Evolutionary conservation across 345 rosid genomes (phyloP).

Genomic region (Hibiscus trionum): DNA sequence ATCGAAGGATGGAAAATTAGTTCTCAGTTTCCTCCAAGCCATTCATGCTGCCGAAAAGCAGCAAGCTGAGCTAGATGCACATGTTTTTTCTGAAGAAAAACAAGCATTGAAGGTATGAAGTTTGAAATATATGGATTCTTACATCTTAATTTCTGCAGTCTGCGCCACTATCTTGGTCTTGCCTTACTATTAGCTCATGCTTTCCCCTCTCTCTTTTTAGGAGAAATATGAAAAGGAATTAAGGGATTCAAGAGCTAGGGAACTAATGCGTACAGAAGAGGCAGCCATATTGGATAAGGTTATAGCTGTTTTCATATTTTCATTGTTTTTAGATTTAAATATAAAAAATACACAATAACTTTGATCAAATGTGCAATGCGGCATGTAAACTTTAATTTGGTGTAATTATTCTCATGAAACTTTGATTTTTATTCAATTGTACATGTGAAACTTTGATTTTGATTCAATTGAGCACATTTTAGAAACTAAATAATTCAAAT

Average conservation of each 20-base stretch:
- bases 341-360: too few species aligned
- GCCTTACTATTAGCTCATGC: background rate
- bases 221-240: conserved; percentile 84
- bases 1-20: conserved; percentile 64
- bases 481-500: too few species aligned
- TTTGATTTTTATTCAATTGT: too few species aligned
- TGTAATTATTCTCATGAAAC: too few species aligned
- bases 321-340: background rate
- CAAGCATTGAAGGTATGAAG: conserved; percentile 59
- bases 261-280: conserved; percentile 91
- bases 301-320: conserved; percentile 10
- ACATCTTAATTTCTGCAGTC: conserved; percentile 2
- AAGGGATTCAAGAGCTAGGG: conserved; percentile 85
- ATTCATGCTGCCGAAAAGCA: conserved; percentile 84
- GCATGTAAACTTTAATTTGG: too few species aligned
- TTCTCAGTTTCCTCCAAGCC: conserved; percentile 77
- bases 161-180: background rate
- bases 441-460: too few species aligned
- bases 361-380: too few species aligned
- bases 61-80: conserved; percentile 87
- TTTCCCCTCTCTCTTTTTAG: conserved; percentile 28
- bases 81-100: conserved; percentile 61
- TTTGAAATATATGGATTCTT: conserved; percentile 2
- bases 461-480: too few species aligned
- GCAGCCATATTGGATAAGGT: conserved; percentile 97